Conservation (phyloP, 768 basidiomycete species). For the Pleurotus salmoneostramineus region DNA sequence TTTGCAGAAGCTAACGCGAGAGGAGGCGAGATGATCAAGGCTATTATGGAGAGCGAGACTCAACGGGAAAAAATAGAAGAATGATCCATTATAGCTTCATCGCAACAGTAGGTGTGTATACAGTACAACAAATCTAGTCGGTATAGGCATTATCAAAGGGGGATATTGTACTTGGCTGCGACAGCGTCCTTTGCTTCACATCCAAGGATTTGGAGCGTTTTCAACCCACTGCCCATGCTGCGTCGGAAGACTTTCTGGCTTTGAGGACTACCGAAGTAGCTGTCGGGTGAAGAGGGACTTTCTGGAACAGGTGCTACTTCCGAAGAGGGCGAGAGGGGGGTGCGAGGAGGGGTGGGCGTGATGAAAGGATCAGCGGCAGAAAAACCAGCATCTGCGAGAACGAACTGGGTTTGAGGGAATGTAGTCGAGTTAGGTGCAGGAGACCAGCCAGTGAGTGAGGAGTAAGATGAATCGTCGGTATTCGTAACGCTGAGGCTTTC, state of each 20-base stretch:
- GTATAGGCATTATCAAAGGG: neutral
- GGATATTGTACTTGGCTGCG: neutral
- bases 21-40: constrained; percentile 88
- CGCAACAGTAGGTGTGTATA: no score
- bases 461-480: neutral
- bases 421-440: neutral
- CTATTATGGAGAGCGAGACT: constrained; percentile 64
- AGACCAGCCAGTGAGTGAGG: neutral
- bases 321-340: neutral
- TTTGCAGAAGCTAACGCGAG: constrained; percentile 84
- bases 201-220: constrained; percentile 3
- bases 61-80: constrained; percentile 23
- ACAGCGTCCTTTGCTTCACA: neutral
- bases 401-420: neutral
- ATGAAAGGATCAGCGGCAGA: neutral
- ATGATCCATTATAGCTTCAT: no score
- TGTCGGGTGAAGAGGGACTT: neutral
- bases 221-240: neutral
- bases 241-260: neutral
- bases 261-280: neutral
- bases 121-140: no score
- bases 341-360: neutral
- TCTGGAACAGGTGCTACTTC: neutral
- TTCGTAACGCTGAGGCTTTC: neutral
- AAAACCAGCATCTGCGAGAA: neutral